Conservation (phyloP, 352 stramenopile species). For the Pythium chondricola region DNA sequence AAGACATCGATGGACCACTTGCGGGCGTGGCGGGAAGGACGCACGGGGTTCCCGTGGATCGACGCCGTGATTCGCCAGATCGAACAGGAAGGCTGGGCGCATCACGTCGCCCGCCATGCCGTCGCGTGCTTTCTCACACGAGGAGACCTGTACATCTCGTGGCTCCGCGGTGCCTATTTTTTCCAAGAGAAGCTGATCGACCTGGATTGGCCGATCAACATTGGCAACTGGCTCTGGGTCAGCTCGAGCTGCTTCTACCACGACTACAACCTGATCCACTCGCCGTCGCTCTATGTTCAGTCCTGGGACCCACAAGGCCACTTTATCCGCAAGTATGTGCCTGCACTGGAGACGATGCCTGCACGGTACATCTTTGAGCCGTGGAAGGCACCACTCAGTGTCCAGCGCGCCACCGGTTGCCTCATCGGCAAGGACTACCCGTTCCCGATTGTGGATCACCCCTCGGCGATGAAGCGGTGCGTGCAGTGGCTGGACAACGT, state of each 20-base stretch:
- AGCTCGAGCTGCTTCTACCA: slow-evolving; percentile 93
- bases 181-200: slow-evolving; percentile 94
- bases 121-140: slow-evolving; percentile 96
- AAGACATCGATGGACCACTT: slow-evolving; percentile 51
- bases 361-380: slow-evolving; percentile 96
- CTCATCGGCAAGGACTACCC: slow-evolving; percentile 94
- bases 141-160: slow-evolving; percentile 93
- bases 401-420: slow-evolving; percentile 82
- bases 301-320: slow-evolving; percentile 89
- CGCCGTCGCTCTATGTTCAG: slow-evolving; percentile 87
- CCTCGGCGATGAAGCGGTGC: slow-evolving; percentile 85
- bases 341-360: slow-evolving; percentile 86
- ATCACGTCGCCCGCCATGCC: slow-evolving; percentile 86
- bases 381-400: slow-evolving; percentile 89
- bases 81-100: slow-evolving; percentile 80
- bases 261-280: slow-evolving; percentile 95
- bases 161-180: slow-evolving; percentile 85
- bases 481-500: slow-evolving; percentile 82
- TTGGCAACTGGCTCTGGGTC: slow-evolving; percentile 97
- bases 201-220: slow-evolving; percentile 94
- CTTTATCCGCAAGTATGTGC: slow-evolving; percentile 92
- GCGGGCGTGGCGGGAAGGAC: slow-evolving; percentile 87
- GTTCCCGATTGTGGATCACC: slow-evolving; percentile 92
- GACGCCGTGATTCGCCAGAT: slow-evolving; percentile 95
- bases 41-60: slow-evolving; percentile 96